phyloP scores from a whole-genome alignment of 495 filamentous ascomycete genomes.

The Aspergillus cristatus region DNA sequence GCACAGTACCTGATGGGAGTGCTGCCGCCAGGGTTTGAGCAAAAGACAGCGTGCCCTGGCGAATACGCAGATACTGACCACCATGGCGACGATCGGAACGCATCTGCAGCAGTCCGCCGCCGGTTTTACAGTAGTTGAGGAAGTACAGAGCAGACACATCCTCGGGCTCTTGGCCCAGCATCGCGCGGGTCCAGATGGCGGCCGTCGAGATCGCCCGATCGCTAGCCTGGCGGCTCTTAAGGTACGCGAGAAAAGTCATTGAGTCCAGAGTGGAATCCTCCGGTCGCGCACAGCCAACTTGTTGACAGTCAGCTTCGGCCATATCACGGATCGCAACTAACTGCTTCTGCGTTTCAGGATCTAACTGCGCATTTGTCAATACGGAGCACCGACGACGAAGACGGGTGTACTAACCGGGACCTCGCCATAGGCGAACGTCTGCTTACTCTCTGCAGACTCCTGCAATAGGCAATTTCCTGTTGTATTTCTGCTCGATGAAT shows the following conservation, averaged over 20 bases:
- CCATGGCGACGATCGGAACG: constrained; percentile 32
- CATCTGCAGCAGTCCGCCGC: constrained; percentile 29
- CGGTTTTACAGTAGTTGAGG: constrained; percentile 39
- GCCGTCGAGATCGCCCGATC: constrained; percentile 15
- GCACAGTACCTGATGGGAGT: constrained; percentile 13
- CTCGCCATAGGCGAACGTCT: constrained; percentile 19
- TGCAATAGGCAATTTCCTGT: constrained; percentile 26
- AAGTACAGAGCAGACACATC: constrained; percentile 39
- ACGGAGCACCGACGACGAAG: no score
- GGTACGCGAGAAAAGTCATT: constrained; percentile 22
- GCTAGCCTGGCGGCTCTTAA: constrained; percentile 12
- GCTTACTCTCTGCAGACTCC: constrained; percentile 14
- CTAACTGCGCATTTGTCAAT: constrained; percentile 6
- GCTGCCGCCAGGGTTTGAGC: constrained; percentile 13
- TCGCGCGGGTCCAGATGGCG: constrained; percentile 29
- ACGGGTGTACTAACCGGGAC: constrained; percentile 18
- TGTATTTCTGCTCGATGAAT: constrained; percentile 34
- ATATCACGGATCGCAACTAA: constrained; percentile 10
- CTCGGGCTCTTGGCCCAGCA: constrained; percentile 33
- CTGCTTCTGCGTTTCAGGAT: constrained; percentile 1
- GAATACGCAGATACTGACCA: constrained; percentile 33
- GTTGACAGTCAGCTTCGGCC: constrained; percentile 17
- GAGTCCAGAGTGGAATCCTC: constrained; percentile 15
- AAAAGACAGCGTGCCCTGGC: constrained; percentile 26
- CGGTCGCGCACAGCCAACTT: constrained; percentile 7